Evolutionary conservation across 306 rosid genomes (phyloP).

Genomic region (Prunus dulcis): DNA sequence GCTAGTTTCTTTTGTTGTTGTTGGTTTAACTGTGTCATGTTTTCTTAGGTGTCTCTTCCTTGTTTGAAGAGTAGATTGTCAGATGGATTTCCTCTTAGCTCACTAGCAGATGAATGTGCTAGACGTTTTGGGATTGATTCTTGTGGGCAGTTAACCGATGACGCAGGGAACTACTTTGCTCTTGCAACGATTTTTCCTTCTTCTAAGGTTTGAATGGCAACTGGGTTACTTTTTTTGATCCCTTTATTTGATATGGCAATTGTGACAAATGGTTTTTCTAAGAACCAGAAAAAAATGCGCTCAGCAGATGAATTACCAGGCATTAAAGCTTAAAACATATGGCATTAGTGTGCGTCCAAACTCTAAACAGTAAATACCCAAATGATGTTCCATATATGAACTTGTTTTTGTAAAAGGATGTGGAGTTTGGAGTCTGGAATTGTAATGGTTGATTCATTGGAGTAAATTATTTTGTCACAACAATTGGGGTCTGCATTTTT

Average conservation of each 20-base stretch:
- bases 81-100: constrained; percentile 57
- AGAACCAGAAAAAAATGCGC: background rate
- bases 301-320: background rate
- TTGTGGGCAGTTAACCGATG: constrained; percentile 18
- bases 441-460: background rate
- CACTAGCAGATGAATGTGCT: constrained; percentile 55
- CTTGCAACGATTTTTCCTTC: constrained; percentile 70
- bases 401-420: background rate
- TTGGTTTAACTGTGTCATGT: background rate
- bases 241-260: constrained; percentile 4
- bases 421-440: background rate
- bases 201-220: constrained; percentile 53
- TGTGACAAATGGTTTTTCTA: background rate
- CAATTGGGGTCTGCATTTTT: background rate
- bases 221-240: background rate
- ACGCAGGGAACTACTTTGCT: constrained; percentile 63
- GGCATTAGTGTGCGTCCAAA: background rate
- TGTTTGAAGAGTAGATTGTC: constrained; percentile 26
- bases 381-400: background rate
- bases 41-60: constrained; percentile 53
- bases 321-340: background rate
- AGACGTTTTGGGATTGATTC: constrained; percentile 38
- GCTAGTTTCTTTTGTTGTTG: background rate
- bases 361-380: background rate
- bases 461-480: background rate